phyloP scores from a whole-genome alignment of 1,139 yeast species.

The Eremothecium gossypii region DNA sequence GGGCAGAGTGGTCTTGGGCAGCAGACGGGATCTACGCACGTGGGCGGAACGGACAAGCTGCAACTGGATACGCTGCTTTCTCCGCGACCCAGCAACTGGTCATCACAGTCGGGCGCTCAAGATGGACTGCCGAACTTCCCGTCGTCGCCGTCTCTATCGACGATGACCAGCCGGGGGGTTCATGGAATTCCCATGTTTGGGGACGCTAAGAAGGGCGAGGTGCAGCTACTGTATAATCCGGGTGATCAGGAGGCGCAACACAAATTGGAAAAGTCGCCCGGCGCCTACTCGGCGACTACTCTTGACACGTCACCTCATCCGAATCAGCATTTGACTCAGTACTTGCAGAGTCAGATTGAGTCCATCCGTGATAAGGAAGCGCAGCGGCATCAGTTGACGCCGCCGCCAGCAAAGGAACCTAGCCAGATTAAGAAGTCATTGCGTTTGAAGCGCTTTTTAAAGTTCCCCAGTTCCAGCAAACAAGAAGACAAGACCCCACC shows the following conservation, averaged over 20 bases:
- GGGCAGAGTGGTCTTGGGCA: too few species aligned
- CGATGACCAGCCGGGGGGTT: too few species aligned
- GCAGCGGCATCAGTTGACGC: conserved; percentile 10
- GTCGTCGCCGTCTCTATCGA: too few species aligned
- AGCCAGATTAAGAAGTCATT: conserved; percentile 22
- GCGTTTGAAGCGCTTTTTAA: conserved; percentile 31
- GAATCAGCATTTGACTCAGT: conserved; percentile 23
- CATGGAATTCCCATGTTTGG: too few species aligned
- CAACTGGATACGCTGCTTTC: conserved; percentile 3
- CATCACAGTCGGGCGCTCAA: background rate
- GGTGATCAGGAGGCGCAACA: too few species aligned
- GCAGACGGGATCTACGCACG: background rate
- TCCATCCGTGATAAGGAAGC: conserved; percentile 1
- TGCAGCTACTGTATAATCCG: background rate
- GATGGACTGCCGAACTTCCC: background rate
- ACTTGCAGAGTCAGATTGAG: conserved; percentile 20
- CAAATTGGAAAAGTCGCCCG: background rate
- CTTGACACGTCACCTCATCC: conserved; percentile 14
- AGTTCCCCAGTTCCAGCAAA: conserved; percentile 12
- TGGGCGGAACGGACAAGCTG: conserved; percentile 2
- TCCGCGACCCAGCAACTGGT: background rate
- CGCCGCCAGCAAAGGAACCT: conserved; percentile 7
- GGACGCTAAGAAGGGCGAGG: background rate
- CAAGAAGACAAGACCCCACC: conserved; percentile 9
- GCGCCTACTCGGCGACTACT: background rate